phyloP scores from a whole-genome alignment of 2,329 filamentous ascomycete species.

The Neofusicoccum umdonicola region DNA sequence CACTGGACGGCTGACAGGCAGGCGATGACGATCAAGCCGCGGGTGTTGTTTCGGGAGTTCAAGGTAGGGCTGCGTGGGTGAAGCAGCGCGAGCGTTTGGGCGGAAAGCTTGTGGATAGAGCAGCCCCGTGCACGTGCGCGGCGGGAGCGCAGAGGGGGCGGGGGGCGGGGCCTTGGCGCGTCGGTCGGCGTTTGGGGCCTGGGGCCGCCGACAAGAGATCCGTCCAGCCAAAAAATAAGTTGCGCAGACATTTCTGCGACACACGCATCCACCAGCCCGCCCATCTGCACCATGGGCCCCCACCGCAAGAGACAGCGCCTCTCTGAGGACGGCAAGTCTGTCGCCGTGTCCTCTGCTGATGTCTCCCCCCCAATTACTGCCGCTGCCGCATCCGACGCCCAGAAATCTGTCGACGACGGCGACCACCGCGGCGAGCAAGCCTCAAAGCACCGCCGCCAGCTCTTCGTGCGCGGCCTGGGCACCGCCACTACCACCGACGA shows the following conservation, averaged over 20 bases:
- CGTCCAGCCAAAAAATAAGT: not conserved
- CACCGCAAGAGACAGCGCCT: slow-evolving; percentile 42
- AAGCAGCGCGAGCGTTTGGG: not conserved
- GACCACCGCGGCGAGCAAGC: not conserved
- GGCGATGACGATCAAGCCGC: not conserved
- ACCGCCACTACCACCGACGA: slow-evolving; percentile 74
- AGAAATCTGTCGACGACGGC: slow-evolving; percentile 18
- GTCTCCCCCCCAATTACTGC: not conserved
- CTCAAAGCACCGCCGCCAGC: slow-evolving; percentile 45
- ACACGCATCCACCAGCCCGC: not conserved
- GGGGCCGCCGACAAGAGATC: not conserved
- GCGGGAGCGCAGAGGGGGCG: not conserved
- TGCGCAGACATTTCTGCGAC: slow-evolving; percentile 6
- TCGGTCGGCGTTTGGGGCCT: not conserved
- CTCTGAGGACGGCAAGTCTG: slow-evolving; percentile 37
- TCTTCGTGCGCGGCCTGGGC: slow-evolving; percentile 89
- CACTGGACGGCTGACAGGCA: not conserved
- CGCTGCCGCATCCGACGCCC: slow-evolving; percentile 18
- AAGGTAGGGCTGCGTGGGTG: not conserved
- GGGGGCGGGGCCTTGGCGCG: not conserved
- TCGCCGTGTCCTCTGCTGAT: slow-evolving; percentile 29
- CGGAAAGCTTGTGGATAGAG: not conserved
- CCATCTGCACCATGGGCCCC: slow-evolving; percentile 32
- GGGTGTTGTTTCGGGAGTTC: not conserved
- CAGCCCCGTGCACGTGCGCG: not conserved